Percentiles rank a stretch among this genome's conserved stretches.
Evolutionary conservation across 495 filamentous ascomycete species (phyloP).

Genomic region (Aspergillus wentii): DNA sequence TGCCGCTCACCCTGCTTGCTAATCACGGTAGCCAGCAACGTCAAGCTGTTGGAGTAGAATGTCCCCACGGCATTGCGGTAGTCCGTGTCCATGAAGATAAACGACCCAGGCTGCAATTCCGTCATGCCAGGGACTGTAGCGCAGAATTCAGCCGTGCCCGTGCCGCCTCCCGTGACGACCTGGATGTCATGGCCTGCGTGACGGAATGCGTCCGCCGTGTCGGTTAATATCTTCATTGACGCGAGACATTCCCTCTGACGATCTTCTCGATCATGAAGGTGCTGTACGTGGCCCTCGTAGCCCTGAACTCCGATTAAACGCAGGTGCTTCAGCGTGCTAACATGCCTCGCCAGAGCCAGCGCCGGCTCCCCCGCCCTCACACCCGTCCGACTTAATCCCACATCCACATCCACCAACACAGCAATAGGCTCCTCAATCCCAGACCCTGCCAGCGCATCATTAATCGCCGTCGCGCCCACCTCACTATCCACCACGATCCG

Average conservation of each 20-base stretch:
- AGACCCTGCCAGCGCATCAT: constrained; percentile 19
- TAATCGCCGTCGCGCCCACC: constrained; percentile 26
- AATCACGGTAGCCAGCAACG: constrained; percentile 28
- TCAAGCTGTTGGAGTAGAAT: constrained; percentile 32
- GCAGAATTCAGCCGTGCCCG: constrained; percentile 34
- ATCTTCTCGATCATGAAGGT: constrained; percentile 27
- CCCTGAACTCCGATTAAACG: constrained; percentile 31
- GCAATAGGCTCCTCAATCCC: constrained; percentile 21
- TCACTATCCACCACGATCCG: constrained; percentile 32
- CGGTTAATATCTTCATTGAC: constrained; percentile 26
- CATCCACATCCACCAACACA: constrained; percentile 30
- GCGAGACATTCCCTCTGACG: constrained; percentile 23
- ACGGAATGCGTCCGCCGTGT: constrained; percentile 21
- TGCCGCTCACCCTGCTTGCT: constrained; percentile 27
- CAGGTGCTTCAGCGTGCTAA: constrained; percentile 18
- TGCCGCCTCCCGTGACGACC: constrained; percentile 32
- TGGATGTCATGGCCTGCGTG: constrained; percentile 26
- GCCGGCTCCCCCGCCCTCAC: constrained; percentile 20
- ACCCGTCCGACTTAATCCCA: constrained; percentile 34
- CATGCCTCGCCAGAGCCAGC: constrained; percentile 21
- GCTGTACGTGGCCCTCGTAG: constrained; percentile 34
- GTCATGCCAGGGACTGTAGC: constrained; percentile 33
- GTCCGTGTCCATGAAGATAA: constrained; percentile 41
- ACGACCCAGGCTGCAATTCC: constrained; percentile 34
- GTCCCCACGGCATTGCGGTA: constrained; percentile 34